Base-by-base conservation (phyloP, 257 asterid species). In the Anisodus tanguticus region DNA sequence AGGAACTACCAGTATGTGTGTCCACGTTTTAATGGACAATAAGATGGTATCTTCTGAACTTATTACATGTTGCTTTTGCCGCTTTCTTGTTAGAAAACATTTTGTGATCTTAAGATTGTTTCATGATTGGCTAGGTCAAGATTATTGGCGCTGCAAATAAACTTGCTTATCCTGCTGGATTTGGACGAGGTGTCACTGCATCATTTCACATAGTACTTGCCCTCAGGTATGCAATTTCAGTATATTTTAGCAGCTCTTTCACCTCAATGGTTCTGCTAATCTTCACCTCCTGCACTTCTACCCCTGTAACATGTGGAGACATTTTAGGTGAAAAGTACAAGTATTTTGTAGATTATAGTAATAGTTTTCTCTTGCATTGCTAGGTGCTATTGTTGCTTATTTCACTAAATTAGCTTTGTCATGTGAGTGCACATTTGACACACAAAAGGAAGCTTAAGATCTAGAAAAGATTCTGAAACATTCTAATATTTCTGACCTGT, bases 121-220 rank as follows among this genome's bases (percentile, higher is more conserved):
- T 84, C 11, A 26, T 49, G 57, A 77, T 83, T 89, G 83, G 79
- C 49, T 89, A 96, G 99, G 97, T 90, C 83, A 90, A 81, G 88
- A 90, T 94, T 82, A 83, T 87, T 77, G 92, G 93, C 67, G 85
- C 89, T 87, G 83, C 84, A 86, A 87, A 83, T 45, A 91, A 85
- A 84, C 89, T 83, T 72, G 84, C 89, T 69, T 91, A 57, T 59
- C 98, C 97, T 10, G 51, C 90, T 53, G 99, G 97, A 85, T 88
- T 94, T 26, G 97, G 97, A 67, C 80, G 85, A 82, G 97, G 91
- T 5, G 91, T 85, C 68, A 43, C 83, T 83, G 98, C 95, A 72
- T 92, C 95, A 51, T 93, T 96, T 92, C 92, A 92, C 88, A 93
- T 97, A 76, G 87, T 96, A 83, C 97, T 96, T 86, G 88, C 64